Conservation (phyloP, 1,284 basidiomycete species). For the Xerocomus cyaneibrunnescens region DNA sequence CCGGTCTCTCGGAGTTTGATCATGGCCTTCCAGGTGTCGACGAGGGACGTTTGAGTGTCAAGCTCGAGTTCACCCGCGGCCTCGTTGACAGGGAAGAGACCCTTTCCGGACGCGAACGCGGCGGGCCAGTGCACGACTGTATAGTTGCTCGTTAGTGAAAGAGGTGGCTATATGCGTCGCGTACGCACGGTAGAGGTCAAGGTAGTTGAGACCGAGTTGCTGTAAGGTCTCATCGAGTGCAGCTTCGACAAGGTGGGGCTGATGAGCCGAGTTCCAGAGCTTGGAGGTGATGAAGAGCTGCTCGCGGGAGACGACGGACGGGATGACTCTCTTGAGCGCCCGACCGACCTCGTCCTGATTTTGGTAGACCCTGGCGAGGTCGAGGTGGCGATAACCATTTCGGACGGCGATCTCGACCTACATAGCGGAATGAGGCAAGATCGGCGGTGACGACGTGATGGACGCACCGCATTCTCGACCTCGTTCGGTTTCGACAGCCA, state of each 20-base stretch:
- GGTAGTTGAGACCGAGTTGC: constrained; percentile 69
- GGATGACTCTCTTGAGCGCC: constrained; percentile 76
- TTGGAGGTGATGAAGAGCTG: constrained; percentile 87
- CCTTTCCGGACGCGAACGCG: constrained; percentile 64
- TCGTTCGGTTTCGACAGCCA: constrained; percentile 79
- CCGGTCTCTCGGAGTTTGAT: constrained; percentile 53
- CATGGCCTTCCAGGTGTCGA: constrained; percentile 85
- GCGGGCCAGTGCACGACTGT: constrained; percentile 89
- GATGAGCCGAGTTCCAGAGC: constrained; percentile 72
- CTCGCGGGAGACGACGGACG: constrained; percentile 75
- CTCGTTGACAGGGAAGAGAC: constrained; percentile 51
- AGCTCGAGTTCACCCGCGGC: constrained; percentile 50
- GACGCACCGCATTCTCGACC: constrained; percentile 68
- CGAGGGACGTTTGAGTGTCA: constrained; percentile 60
- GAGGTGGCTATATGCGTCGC: not conserved
- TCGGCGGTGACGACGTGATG: constrained; percentile 12
- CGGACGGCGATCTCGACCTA: constrained; percentile 74
- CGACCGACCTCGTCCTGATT: constrained; percentile 77
- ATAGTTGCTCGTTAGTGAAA: not conserved
- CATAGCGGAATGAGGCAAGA: not conserved
- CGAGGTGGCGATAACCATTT: constrained; percentile 78
- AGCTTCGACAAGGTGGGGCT: constrained; percentile 61
- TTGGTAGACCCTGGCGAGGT: constrained; percentile 71
- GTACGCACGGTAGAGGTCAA: constrained; percentile 73
- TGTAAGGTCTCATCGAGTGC: constrained; percentile 75